Percentiles rank a stretch among this genome's conserved stretches.
phyloP scores from a whole-genome alignment of 75 land plant genomes.

The Isoetes taiwanensis region DNA sequence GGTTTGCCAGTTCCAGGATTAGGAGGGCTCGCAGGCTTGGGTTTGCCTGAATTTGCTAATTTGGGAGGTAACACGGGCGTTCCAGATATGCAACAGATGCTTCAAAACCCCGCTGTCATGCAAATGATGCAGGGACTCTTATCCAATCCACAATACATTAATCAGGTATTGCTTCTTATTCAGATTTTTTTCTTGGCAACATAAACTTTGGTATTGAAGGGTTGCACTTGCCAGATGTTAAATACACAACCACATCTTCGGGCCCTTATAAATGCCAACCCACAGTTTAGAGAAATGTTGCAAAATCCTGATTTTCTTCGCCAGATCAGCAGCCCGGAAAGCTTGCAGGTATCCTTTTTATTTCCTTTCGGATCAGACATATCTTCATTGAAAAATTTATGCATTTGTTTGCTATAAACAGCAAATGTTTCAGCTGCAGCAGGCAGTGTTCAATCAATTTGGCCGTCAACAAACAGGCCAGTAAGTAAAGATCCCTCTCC shows the following conservation, averaged over 20 bases:
- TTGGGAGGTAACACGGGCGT: slow-evolving; percentile 27
- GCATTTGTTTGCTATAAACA: slow-evolving; percentile 13
- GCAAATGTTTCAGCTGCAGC: slow-evolving; percentile 56
- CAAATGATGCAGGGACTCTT: slow-evolving; percentile 79
- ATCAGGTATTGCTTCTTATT: slow-evolving; percentile 43
- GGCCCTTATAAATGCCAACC: slow-evolving; percentile 43
- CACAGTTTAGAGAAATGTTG: slow-evolving; percentile 86
- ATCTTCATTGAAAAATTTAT: background rate
- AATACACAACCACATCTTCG: slow-evolving; percentile 54
- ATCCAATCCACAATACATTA: slow-evolving; percentile 74
- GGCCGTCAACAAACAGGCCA: slow-evolving; percentile 28
- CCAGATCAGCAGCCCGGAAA: slow-evolving; percentile 67
- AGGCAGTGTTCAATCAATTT: slow-evolving; percentile 29
- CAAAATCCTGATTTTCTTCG: slow-evolving; percentile 80
- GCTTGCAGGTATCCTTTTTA: slow-evolving; percentile 47
- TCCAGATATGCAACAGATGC: slow-evolving; percentile 57
- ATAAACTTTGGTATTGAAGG: background rate
- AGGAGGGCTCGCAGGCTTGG: slow-evolving; percentile 39
- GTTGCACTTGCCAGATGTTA: slow-evolving; percentile 14
- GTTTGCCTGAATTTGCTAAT: slow-evolving; percentile 37
- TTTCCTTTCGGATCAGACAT: background rate
- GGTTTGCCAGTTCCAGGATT: slow-evolving; percentile 18
- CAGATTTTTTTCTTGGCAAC: no score
- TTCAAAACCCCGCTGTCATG: slow-evolving; percentile 71
- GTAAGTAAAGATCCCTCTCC: no score